Evolutionary conservation across 2,329 filamentous ascomycete species (phyloP), one percentile per base, ranked within the genome.

Genomic region (Alternaria gansuensis): DNA sequence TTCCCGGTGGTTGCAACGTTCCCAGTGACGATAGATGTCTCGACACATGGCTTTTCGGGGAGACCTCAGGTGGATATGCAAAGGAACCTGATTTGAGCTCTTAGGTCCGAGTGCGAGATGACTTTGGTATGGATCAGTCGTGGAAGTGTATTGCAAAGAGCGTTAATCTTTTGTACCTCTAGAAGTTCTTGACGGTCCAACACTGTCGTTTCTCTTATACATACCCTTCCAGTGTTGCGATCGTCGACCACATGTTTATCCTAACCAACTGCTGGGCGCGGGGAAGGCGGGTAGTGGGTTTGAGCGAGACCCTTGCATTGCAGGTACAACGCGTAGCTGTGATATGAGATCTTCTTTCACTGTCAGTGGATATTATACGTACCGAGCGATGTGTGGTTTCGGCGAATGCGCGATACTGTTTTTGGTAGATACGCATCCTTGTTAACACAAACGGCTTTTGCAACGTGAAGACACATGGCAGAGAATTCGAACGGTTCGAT

Each of bases 11-110:
- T 34, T 33, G n/a, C 58, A 63, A 13, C 21, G 37, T 17, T 34
- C 31, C 43, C 51, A 63, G n/a, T 54, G 44, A 10, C 23, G 40
- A 14, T 61, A 26, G n/a, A 46, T 53, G 24, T 63, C 61, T 11
- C 34, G 39, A 24, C 54, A 61, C 54, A 55, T 56, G 36, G 3
- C 4, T 17, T 5, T 28, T 14, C 17, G 2, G 3, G 13, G 29
- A 11, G 21, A 7, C 8, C 7, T 10, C 2, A 3, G 14, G 3
- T 9, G 14, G 13, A 9, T 24, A 17, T 13, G 37, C 10, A 17
- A 43, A 11, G n/a, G 29, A 10, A 34, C 11, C 34, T 4, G 21
- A 9, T 24, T 3, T 26, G 44, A 33, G 29, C 23, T 43, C 13
- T 23, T 21, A n/a, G 29, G 14, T 13, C 5, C 13, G 17, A 11